Conservation (phyloP, 176 grass and related monocot species). For the Eragrostis nindensis region DNA sequence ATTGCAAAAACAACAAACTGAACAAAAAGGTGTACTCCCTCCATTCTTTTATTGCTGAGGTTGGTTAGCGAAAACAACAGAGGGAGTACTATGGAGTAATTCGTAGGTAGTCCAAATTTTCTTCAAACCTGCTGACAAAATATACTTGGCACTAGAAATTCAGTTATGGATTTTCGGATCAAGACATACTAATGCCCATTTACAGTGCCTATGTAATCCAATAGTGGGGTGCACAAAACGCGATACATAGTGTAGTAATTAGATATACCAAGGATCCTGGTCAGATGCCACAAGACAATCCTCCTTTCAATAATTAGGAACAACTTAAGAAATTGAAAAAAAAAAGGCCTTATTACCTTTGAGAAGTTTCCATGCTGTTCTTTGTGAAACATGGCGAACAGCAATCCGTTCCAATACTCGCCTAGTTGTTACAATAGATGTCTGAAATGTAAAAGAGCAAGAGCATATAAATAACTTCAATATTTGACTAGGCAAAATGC, state of each 20-base stretch:
- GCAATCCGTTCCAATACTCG: conserved; percentile 87
- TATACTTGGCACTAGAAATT: background rate
- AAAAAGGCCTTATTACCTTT: conserved; percentile 71
- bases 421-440: conserved; percentile 82
- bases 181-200: background rate
- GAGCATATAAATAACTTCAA: conserved; percentile 17
- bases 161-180: background rate
- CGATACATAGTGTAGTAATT: background rate
- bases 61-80: background rate
- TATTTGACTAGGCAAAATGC: background rate
- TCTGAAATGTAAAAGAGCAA: conserved; percentile 60
- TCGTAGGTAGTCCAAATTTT: conserved; percentile 7
- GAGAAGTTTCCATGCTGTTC: conserved; percentile 99
- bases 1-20: background rate
- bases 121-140: background rate
- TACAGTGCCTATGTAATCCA: background rate
- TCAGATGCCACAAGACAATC: background rate
- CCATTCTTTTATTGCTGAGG: no score
- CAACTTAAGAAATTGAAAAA: conserved; percentile 17
- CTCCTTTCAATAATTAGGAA: conserved; percentile 15
- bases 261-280: conserved; percentile 8
- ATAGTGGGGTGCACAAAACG: background rate
- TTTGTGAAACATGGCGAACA: conserved; percentile 74
- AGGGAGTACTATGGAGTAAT: background rate
- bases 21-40: no score